Base-by-base conservation (phyloP, 2,329 filamentous ascomycete genomes). In the Alternaria arborescens region DNA sequence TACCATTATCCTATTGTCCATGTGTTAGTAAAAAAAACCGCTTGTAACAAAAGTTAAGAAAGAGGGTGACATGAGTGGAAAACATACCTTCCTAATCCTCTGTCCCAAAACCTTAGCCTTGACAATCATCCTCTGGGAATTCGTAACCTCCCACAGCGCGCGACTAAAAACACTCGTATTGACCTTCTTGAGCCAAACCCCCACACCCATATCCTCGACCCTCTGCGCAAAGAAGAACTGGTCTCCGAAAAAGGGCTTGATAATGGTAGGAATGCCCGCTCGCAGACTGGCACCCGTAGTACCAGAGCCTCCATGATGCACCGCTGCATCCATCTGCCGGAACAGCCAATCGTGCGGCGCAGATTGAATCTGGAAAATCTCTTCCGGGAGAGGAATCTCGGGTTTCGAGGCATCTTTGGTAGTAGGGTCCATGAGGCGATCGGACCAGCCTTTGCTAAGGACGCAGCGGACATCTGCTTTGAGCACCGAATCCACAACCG, bases 301-400 rank as follows among this genome's bases (percentile, higher is more conserved):
- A 2, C 95, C 95, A 5, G 93, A 92, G 5, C 95, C 95, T 48
- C 95, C 95, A 74, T 99, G 95, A 76, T 99, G 95, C 8, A 92
- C 93, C 3, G 92, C 94, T 5, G 94, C 95, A 73, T 99, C 95
- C 58, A 99, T 92, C 75, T 97, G 94, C 40, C 84, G 85, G 79
- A 99, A 99, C 2, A 99, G 84, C 95, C 95, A 99, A 80, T 98
- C 95, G 72, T 99, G 95, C 0, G 95, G 95, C 2, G 92, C 94
- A 8, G 92, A 89, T 73, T 94, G 91, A 77, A 99, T 98, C 76
- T 91, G 89, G 73, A 91, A 87, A 46, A 99, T 96, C 70, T 94
- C 92, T 0, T 88, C 81, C 1, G 95, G 92, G 0, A 96, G 80
- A 3, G 85, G 87, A 58, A 94, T 86, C 69, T 92, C 89, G 0